Percentiles rank a stretch among this genome's conserved stretches.
Evolutionary conservation across 192 early-diverging fungal species (phyloP).

Genomic region (Phycomyces blakesleeanus): DNA sequence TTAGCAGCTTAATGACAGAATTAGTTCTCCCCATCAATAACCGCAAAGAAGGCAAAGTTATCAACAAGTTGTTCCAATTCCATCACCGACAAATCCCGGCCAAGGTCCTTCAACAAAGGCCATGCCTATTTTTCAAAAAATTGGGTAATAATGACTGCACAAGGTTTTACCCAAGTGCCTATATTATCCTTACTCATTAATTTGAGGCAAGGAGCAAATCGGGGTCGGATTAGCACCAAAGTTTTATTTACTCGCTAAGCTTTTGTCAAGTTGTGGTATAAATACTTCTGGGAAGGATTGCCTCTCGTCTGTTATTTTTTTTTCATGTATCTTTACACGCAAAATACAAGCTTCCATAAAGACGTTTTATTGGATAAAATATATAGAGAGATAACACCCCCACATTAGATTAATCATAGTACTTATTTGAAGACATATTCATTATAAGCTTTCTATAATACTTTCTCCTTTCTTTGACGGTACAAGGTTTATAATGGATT

Average conservation of each 20-base stretch:
- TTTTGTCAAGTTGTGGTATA: slow-evolving; percentile 4
- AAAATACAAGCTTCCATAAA: too few species aligned
- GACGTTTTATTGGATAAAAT: too few species aligned
- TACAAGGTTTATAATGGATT: too few species aligned
- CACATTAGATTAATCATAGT: too few species aligned
- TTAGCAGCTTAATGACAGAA: neutral
- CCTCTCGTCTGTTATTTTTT: too few species aligned
- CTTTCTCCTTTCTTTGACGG: too few species aligned
- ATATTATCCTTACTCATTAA: slow-evolving; percentile 40
- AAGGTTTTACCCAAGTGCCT: slow-evolving; percentile 34
- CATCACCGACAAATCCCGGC: neutral
- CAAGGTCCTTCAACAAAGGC: slow-evolving; percentile 17
- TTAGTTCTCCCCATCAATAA: neutral
- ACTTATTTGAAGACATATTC: too few species aligned
- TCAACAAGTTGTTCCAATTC: neutral
- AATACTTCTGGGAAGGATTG: too few species aligned
- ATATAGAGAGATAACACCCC: too few species aligned
- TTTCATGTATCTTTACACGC: too few species aligned
- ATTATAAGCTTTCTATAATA: too few species aligned
- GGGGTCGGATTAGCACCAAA: neutral
- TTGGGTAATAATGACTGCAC: slow-evolving; percentile 18
- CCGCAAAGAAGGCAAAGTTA: slow-evolving; percentile 3
- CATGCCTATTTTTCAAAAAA: slow-evolving; percentile 31
- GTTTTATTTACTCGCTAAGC: neutral
- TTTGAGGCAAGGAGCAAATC: slow-evolving; percentile 27